Base-by-base conservation (phyloP, 2,329 filamentous ascomycete genomes). In the Calonectria fujianensis region DNA sequence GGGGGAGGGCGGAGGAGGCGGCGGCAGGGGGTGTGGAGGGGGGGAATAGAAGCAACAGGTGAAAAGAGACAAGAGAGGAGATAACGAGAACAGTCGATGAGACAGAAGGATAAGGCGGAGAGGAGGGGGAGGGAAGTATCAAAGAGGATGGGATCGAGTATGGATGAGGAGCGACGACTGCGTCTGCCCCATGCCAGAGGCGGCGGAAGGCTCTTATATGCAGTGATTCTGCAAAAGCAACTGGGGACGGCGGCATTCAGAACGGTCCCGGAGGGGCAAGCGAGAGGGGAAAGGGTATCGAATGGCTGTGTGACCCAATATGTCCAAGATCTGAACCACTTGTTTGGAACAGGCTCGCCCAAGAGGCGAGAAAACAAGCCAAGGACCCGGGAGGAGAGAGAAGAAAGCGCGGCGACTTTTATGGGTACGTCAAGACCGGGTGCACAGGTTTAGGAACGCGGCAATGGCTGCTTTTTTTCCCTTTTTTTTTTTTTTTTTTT, bases 251-350 rank as follows among this genome's bases (percentile, higher is more conserved):
- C 72, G 59, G 66, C 75, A 77, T 70, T 63, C 75, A 79, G 57
- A 77, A 69, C 72, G 64, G 59, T 66, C 64, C n/a, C 67, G 29
- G 54, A 32, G 64, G 73, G 64, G 65, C 74, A 81, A 81, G 80
- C 80, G 81, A 82, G 81, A 81, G 75, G 73, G 73, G 78, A 80
- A 78, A 78, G 80, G 78, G 81, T 81, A 79, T 79, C 76, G 73
- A 79, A 69, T 77, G 78, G 76, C 76, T 84, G 84, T 84, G 81
- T 81, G 79, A 85, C 83, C 79, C 79, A 82, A 83, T 79, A 82
- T 80, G 83, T 81, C 74, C 79, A 82, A 79, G 79, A 85, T 82
- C 78, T 84, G 82, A 83, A 83, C 80, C 83, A 82, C 74, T 78
- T 82, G 79, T 83, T 84, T 84, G 78, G 82, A 79, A 83, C 82